These are phyloP conservation scores for Trypanosoma scelopori DNA, from an alignment of 208 protist genomes.

Conservation along the genomic window DNA sequence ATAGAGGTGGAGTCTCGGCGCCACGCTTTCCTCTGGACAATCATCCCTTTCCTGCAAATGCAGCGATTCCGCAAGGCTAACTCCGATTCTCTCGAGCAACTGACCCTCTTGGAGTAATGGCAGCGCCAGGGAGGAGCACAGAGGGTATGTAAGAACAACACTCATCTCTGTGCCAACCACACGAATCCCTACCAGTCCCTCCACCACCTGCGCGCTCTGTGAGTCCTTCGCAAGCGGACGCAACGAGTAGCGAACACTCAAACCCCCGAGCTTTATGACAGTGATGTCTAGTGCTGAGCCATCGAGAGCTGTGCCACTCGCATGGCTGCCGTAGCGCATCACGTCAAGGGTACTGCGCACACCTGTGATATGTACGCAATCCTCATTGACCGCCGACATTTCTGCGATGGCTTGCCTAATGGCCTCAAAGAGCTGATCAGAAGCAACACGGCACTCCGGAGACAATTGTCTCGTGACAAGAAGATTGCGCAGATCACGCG, in stretches of 20 bases:
- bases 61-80: neutral
- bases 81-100: neutral
- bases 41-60: neutral
- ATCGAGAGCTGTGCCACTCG: slow-evolving; percentile 8
- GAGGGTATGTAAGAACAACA: slow-evolving; percentile 9
- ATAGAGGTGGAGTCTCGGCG: neutral
- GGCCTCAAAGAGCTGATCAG: neutral
- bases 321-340: slow-evolving; percentile 5
- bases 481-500: slow-evolving; percentile 16
- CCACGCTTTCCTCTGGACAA: neutral
- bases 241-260: slow-evolving; percentile 8
- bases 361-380: neutral
- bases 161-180: slow-evolving; percentile 1
- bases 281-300: slow-evolving; percentile 20
- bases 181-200: slow-evolving; percentile 9
- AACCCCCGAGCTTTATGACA: neutral
- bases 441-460: neutral
- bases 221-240: neutral
- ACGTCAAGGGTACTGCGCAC: slow-evolving; percentile 1
- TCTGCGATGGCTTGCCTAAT: slow-evolving; percentile 9
- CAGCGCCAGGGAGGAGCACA: neutral
- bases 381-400: neutral
- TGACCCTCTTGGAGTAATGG: slow-evolving; percentile 3
- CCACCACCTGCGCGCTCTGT: neutral
- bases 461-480: neutral